A percentile compares a stretch with the other conserved stretches of the same genome.
Evolutionary conservation across 345 rosid species (phyloP).

Genomic region (Dipteronia dyeriana): DNA sequence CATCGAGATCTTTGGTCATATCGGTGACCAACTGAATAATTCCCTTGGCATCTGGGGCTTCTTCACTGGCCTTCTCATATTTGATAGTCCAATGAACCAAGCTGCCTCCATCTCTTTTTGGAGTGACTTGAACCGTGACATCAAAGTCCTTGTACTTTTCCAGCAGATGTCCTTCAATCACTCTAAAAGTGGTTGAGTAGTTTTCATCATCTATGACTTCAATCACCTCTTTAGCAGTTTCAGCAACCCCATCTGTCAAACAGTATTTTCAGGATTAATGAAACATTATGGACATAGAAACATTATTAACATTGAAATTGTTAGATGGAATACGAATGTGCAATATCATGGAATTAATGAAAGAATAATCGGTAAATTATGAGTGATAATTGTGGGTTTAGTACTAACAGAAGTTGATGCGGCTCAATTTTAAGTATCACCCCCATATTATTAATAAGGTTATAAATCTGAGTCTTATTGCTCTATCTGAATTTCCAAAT

Average conservation of each 20-base stretch:
- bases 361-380: no score
- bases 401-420: no score
- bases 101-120: slow-evolving; percentile 21
- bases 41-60: slow-evolving; percentile 9
- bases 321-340: no score
- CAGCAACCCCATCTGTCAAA: slow-evolving; percentile 27
- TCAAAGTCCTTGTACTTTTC: slow-evolving; percentile 32
- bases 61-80: slow-evolving; percentile 21
- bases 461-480: no score
- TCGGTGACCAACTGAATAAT: not conserved
- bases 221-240: slow-evolving; percentile 32
- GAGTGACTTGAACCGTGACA: slow-evolving; percentile 24
- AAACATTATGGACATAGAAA: no score
- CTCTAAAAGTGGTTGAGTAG: slow-evolving; percentile 26
- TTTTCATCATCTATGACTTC: slow-evolving; percentile 42
- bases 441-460: no score
- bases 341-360: no score
- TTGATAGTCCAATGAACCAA: slow-evolving; percentile 27
- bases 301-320: no score
- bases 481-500: no score
- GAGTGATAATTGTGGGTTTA: no score
- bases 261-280: not conserved
- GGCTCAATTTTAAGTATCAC: no score
- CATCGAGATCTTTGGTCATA: slow-evolving; percentile 18
- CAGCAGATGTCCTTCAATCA: slow-evolving; percentile 38